A percentile compares a stretch with the other conserved stretches of the same genome.
phyloP scores from a whole-genome alignment of 139 green algal species.

The Raphidocelis subcapitata region DNA sequence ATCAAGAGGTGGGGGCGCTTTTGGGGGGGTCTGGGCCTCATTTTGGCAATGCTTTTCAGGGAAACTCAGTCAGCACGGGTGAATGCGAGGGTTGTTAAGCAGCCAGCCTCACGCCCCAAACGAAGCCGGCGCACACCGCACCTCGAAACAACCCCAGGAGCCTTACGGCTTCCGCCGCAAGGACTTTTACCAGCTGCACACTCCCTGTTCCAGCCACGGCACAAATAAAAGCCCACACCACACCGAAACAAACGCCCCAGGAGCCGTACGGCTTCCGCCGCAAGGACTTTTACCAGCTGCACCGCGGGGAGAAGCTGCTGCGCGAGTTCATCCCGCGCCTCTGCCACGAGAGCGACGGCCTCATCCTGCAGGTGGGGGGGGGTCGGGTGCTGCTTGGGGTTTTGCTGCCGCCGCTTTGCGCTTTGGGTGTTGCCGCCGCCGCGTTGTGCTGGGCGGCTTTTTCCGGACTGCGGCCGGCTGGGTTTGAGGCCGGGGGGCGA shows the following conservation, averaged over 20 bases:
- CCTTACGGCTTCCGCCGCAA: slow-evolving; percentile 80
- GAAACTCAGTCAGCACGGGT: no score
- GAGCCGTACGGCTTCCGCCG: slow-evolving; percentile 76
- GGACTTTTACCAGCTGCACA: slow-evolving; percentile 83
- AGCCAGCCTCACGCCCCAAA: no score
- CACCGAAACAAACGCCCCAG: no score
- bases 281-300: slow-evolving; percentile 91
- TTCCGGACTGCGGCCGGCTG: no score
- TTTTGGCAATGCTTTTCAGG: background rate
- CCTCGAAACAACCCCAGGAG: no score
- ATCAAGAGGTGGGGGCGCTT: slow-evolving; percentile 16
- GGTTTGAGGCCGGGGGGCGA: no score
- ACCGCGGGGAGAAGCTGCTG: slow-evolving; percentile 50
- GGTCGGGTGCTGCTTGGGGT: background rate
- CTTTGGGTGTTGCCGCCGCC: background rate
- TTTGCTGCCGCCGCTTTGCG: background rate
- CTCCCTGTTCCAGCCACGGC: no score
- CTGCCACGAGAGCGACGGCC: slow-evolving; percentile 90
- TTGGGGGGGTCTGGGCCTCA: no score
- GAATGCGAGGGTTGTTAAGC: no score
- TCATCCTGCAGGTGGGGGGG: slow-evolving; percentile 84
- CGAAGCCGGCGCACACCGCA: no score
- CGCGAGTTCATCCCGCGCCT: slow-evolving; percentile 79
- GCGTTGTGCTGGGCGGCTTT: no score
- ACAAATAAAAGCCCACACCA: no score